A percentile compares a stretch with the other conserved stretches of the same genome.
These are phyloP conservation scores for Graphium sp. DNA, from an alignment of 2,329 filamentous ascomycete genomes.

Conservation along the genomic window DNA sequence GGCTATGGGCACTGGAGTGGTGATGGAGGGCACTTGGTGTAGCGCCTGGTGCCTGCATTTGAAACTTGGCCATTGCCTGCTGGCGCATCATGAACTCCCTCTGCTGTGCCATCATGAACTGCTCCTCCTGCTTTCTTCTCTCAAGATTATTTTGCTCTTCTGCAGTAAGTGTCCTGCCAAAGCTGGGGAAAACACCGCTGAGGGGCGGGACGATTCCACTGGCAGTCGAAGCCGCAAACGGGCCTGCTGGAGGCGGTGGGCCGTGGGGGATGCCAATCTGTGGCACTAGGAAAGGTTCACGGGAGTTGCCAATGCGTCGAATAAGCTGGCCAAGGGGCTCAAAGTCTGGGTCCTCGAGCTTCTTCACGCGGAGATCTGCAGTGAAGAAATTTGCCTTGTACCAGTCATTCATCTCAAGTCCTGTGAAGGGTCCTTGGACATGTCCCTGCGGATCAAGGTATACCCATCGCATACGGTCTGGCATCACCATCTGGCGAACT, in stretches of 20 bases:
- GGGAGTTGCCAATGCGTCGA: conserved; percentile 86
- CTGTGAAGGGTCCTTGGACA: conserved; percentile 87
- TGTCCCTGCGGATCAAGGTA: conserved; percentile 90
- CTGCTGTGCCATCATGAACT: conserved; percentile 90
- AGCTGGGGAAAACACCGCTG: conserved; percentile 85
- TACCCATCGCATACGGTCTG: conserved; percentile 96
- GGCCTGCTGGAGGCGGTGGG: conserved; percentile 36
- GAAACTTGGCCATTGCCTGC: conserved; percentile 55
- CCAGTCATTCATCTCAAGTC: conserved; percentile 99
- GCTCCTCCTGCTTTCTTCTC: conserved; percentile 92
- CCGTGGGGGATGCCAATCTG: conserved; percentile 94
- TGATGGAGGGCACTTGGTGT: conserved; percentile 49
- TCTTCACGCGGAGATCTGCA: conserved; percentile 84
- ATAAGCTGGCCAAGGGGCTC: conserved; percentile 92
- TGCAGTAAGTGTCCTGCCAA: conserved; percentile 87
- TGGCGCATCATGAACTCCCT: conserved; percentile 84
- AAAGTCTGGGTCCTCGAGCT: conserved; percentile 83
- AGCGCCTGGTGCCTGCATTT: conserved; percentile 25
- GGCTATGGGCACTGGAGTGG: conserved; percentile 84
- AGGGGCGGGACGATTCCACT: conserved; percentile 71
- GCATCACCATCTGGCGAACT: conserved; percentile 93
- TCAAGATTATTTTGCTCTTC: conserved; percentile 97
- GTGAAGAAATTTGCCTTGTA: conserved; percentile 98
- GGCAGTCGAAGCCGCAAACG: conserved; percentile 29
- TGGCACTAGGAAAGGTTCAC: conserved; percentile 92